Conservation (phyloP, 345 rosid genomes). For the Eucalyptus curtisii region DNA sequence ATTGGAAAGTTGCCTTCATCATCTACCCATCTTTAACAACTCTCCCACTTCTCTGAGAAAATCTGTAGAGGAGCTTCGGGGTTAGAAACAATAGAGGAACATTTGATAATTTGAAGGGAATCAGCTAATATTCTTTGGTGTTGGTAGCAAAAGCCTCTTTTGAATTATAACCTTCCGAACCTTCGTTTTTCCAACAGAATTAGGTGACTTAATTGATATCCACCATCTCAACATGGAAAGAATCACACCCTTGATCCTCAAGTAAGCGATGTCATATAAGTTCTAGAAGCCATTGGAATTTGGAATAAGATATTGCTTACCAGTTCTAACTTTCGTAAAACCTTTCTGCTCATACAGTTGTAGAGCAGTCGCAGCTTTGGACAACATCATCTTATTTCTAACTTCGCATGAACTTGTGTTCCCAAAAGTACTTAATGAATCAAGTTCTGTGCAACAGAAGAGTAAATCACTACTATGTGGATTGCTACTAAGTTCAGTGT, state of each 20-base stretch:
- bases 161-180: background rate
- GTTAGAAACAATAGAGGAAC: background rate
- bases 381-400: background rate
- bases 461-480: background rate
- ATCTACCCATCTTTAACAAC: background rate
- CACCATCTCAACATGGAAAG: background rate
- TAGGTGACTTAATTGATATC: background rate
- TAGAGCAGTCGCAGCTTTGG: background rate
- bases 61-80: background rate
- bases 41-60: background rate
- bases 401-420: background rate
- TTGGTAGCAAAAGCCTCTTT: background rate
- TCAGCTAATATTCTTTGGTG: background rate
- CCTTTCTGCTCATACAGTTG: background rate
- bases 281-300: background rate
- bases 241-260: background rate
- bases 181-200: background rate
- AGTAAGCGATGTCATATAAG: background rate
- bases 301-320: background rate
- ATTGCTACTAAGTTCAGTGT: background rate
- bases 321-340: background rate
- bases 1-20: background rate
- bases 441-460: background rate
- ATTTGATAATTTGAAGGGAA: background rate
- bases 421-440: background rate